Conservation (phyloP, 2,329 filamentous ascomycete species). For the Diaporthe longicolla region DNA sequence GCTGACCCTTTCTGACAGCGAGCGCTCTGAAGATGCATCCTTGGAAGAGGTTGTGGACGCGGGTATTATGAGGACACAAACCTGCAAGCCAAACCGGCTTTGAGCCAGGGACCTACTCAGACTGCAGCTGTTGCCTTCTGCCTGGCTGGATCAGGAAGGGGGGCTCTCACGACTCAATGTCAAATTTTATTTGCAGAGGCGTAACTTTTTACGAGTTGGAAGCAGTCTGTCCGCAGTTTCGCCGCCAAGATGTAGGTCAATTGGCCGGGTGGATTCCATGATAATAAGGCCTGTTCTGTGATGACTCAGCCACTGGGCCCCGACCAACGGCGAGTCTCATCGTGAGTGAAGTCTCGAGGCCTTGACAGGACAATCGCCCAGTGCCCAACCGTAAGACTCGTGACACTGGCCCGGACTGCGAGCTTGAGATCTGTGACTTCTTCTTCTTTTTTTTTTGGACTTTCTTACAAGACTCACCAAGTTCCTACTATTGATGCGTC, state of each 20-base stretch:
- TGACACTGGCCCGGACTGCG: neutral
- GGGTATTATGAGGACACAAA: neutral
- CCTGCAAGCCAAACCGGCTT: neutral
- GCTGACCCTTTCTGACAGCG: neutral
- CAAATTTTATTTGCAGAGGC: constrained; percentile 8
- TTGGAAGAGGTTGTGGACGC: neutral
- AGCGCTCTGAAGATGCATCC: neutral
- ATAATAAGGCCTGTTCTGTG: neutral
- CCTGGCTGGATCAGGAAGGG: neutral
- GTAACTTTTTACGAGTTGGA: too few relatives aligned
- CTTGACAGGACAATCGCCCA: neutral
- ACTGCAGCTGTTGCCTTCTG: neutral
- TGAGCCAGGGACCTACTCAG: neutral
- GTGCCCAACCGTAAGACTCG: neutral
- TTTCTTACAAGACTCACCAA: neutral
- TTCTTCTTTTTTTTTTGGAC: neutral
- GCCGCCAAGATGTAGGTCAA: neutral
- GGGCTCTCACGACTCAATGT: neutral
- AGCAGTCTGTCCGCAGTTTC: neutral
- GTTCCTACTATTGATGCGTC: constrained; percentile 32
- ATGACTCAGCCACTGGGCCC: constrained; percentile 25
- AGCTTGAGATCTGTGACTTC: neutral
- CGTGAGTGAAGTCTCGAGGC: neutral
- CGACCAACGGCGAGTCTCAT: constrained; percentile 11
- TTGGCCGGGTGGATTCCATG: neutral